Base-by-base conservation (phyloP, 2,329 filamentous ascomycete species). In the Botrytis deweyae region DNA sequence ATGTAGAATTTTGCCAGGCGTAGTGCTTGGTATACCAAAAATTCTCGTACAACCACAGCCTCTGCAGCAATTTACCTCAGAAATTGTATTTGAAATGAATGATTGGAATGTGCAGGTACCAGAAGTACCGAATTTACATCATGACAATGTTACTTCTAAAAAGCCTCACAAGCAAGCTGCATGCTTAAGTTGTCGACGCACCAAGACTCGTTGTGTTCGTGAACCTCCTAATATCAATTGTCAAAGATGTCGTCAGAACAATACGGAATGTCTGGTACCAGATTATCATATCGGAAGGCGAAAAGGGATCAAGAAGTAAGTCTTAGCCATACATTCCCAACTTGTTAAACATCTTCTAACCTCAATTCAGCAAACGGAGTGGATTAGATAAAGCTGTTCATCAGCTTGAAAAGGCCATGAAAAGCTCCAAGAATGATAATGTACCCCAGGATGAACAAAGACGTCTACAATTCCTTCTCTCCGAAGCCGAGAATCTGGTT, bases 281-380 rank as follows among this genome's bases (percentile, higher is more conserved):
- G 88, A 88, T n/a, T 92, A 93, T 79, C 91, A 93, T 75, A 87
- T 92, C 6, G 91, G 91, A 12, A 85, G 92, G 68, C 91, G 92
- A 79, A 93, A 93, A 80, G 92, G 91, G 36, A 91, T 93, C 75
- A 93, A 93, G 81, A 93, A 93, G 91, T 91, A 82, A 82, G 85
- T 77, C 63, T 22, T 22, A 20, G 38, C n/a, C 61, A 18, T n/a
- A 36, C 3, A 22, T 36, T 46, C 36, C 29, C 40, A 65, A 8
- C 4, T 25, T 38, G 10, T 72, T 46, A 38, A 40, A 18, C 33
- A 9, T 42, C 36, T 22, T 49, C 46, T 66, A 5, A 59, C 46
- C 20, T 36, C 46, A 14, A 16, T 44, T 65, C 76, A 93, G 91
- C 81, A 94, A 94, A 82, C 88, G 92, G 59, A 91, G 90, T 25